Base-by-base conservation (phyloP, 805 yeast genomes). In the Cyberlindnera euphorbiiphila region DNA sequence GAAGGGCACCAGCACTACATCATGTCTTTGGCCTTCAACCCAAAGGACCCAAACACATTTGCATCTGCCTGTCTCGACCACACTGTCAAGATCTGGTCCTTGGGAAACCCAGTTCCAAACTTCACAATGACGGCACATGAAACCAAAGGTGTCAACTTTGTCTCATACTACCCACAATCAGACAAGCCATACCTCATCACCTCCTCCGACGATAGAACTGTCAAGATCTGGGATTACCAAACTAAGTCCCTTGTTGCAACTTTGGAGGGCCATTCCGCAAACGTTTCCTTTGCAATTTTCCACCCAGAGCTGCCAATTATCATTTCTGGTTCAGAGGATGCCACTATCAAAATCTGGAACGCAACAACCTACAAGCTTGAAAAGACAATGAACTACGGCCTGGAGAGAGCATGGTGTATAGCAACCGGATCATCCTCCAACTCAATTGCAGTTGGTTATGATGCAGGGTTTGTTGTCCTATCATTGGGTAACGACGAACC, bases 401-500 rank as follows among this genome's bases (percentile, higher is more conserved):
- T 91, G 60, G 98, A 93, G 64, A 81, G 99, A 56, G 93, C 93
- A 36, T 93, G 99, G 99, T 89, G 98, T 71, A 78, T 85, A 36
- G 76, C 89, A 25, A 67, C 84, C 31, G 79, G 80, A 53, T 80
- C 80, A 48, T 65, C 72, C 28, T 76, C 86, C 33, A 87, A 86
- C 58, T 68, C 85, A 43, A 71, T 91, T 45, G 93, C 96, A 11
- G 76, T 89, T 43, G 99, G 99, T 51, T 89, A 86, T 53, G 99
- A 93, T 61, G 85, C 89, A 13, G 99, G 99, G 21, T 81, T 81
- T 50, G 82, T 87, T n/a, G 84, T 88, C 23, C 64, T 91, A 45
- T 84, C 88, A 46, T 65, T 93, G 42, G 98, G 98, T 56, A 86
- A 83, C 54, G 98, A 93, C 60, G 94, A 84, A 54, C 99, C 99